Base-by-base conservation (phyloP, 257 asterid species). In the Gynochthodes officinalis region DNA sequence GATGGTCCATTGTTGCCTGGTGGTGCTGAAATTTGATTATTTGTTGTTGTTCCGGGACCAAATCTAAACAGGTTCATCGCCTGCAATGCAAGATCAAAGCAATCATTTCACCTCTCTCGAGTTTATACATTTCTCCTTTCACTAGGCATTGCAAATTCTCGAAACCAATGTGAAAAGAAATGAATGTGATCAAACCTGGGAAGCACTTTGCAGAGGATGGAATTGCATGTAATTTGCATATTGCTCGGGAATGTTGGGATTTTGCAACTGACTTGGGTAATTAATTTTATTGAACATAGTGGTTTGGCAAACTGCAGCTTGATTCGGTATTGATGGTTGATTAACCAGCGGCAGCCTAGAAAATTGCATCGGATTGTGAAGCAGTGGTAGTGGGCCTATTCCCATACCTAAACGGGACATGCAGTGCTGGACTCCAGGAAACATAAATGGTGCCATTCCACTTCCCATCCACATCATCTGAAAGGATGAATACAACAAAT, bases 331-430 rank as follows among this genome's bases (percentile, higher is more conserved):
- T 23, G 68, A 76, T 50, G 87, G 60, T 69, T 84, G 91, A 74
- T 88, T 77, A 23, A 82, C 76, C 63, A 83, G 50, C 4, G 93
- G 91, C 58, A 79, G 70, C 63, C 86, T 75, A 19, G 91, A 67
- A 23, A 90, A 63, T n/a, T 80, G 88, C 89, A 90, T 83, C 19
- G 88, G 82, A 79, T 81, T 85, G 44, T 80, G 90, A 12, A 89
- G 93, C 44, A 84, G 74, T 66, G 85, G 64, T 15, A 83, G 80
- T 2, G 92, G 85, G 30, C 86, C 79, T 18, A 86, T 78, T 16
- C 95, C 90, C 83, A 88, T 82, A 16, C 92, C 90, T 32, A 84
- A 72, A 30, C 92, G 82, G 21, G 96, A 81, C 88, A 88, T 83
- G 72, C 85, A 50, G n/a, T n/a, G n/a, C n/a, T n/a, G n/a, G n/a